Evolutionary conservation across 2,329 filamentous ascomycete species (phyloP).

Genomic region (Phaeomoniella chlamydospora): DNA sequence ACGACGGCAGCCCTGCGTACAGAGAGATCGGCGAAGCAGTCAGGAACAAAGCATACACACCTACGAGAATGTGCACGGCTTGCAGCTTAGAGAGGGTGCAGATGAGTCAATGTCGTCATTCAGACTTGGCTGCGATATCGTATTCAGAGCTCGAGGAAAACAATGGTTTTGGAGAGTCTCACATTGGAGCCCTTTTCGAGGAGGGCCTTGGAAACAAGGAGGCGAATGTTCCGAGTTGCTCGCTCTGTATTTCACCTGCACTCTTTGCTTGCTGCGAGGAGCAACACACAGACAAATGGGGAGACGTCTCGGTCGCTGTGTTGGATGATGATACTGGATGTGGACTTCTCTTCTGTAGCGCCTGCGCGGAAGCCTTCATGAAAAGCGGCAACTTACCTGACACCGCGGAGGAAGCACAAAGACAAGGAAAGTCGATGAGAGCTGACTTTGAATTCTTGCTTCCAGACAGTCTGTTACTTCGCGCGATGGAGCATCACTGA

Average conservation of each 20-base stretch:
- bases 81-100: constrained; percentile 9
- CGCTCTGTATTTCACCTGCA: constrained; percentile 7
- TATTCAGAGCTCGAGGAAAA: background rate
- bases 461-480: constrained; percentile 6
- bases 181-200: constrained; percentile 1
- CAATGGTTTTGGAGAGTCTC: background rate
- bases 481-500: constrained; percentile 3
- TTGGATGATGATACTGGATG: constrained; percentile 6
- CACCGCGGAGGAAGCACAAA: background rate
- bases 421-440: background rate
- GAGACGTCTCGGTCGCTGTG: constrained; percentile 1
- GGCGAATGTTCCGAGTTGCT: constrained; percentile 4
- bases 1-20: constrained; percentile 2
- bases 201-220: background rate
- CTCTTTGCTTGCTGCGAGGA: constrained; percentile 8
- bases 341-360: constrained; percentile 8
- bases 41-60: constrained; percentile 3
- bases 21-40: constrained; percentile 8
- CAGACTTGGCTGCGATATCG: constrained; percentile 1
- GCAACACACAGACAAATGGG: constrained; percentile 5
- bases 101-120: constrained; percentile 8
- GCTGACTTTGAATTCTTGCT: constrained; percentile 10
- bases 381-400: constrained; percentile 2
- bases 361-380: constrained; percentile 3
- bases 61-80: constrained; percentile 11